phyloP scores from a whole-genome alignment of 1,284 basidiomycete genomes.

The Fomitopsis palustris region DNA sequence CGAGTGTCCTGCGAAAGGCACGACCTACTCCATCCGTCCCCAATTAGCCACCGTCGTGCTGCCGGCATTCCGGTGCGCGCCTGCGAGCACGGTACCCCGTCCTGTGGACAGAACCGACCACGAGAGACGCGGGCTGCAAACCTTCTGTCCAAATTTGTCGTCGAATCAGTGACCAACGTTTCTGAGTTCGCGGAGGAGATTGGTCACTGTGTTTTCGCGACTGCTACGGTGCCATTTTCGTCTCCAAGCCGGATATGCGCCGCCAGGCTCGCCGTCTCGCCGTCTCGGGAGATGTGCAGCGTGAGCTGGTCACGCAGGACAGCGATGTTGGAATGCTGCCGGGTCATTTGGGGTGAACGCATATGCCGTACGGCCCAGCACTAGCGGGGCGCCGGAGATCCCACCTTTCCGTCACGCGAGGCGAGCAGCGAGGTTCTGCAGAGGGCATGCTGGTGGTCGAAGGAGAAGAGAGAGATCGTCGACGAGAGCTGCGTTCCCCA shows the following conservation, averaged over 20 bases:
- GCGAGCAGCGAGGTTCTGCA: background rate
- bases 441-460: background rate
- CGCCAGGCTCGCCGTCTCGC: background rate
- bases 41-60: background rate
- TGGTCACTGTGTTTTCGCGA: background rate
- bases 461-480: background rate
- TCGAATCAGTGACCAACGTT: background rate
- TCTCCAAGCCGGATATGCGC: background rate
- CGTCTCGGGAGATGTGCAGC: too few relatives aligned
- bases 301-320: background rate
- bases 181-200: background rate
- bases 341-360: background rate
- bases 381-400: background rate
- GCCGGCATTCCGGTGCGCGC: background rate
- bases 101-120: background rate
- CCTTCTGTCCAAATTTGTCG: too few relatives aligned
- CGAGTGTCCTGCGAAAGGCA: background rate
- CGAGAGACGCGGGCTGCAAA: too few relatives aligned
- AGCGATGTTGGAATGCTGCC: background rate
- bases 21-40: background rate
- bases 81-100: background rate
- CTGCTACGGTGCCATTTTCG: background rate
- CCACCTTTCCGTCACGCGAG: too few relatives aligned
- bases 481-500: too few relatives aligned
- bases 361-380: background rate